Evolutionary conservation across 2,329 filamentous ascomycete genomes (phyloP).

Genomic region (Aspergillus amoenus): DNA sequence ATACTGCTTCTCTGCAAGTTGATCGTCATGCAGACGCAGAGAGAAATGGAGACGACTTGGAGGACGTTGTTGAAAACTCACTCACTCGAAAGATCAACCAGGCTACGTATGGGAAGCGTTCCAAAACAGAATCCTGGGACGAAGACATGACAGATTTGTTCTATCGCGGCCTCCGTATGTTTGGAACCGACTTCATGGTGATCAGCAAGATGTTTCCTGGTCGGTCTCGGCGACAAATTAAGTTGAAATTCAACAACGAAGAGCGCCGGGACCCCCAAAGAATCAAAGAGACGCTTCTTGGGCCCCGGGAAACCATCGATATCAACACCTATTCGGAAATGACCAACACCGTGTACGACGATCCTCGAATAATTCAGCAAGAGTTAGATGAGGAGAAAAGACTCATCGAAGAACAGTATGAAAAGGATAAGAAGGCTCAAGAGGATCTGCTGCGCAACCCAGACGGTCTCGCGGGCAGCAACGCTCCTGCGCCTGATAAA

Average conservation of each 20-base stretch:
- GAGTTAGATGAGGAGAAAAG: constrained; percentile 47
- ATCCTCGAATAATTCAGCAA: constrained; percentile 39
- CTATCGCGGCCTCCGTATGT: constrained; percentile 62
- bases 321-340: constrained; percentile 46
- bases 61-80: constrained; percentile 47
- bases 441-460: constrained; percentile 45
- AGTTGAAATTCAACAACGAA: constrained; percentile 63
- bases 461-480: constrained; percentile 30
- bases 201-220: constrained; percentile 63
- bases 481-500: constrained; percentile 32
- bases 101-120: constrained; percentile 48
- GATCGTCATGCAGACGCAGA: constrained; percentile 56
- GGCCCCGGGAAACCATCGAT: constrained; percentile 45
- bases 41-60: constrained; percentile 46
- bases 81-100: constrained; percentile 49
- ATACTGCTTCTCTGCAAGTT: constrained; percentile 53
- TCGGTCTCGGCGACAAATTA: constrained; percentile 60
- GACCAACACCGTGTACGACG: constrained; percentile 46
- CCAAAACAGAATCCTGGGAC: constrained; percentile 57
- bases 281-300: constrained; percentile 53
- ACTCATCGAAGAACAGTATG: constrained; percentile 47
- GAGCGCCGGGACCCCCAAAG: constrained; percentile 55
- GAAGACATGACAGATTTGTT: constrained; percentile 60
- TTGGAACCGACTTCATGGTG: constrained; percentile 65
- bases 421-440: constrained; percentile 45